Conservation (phyloP, 1,284 basidiomycete species). For the Ganoderma sinense region DNA sequence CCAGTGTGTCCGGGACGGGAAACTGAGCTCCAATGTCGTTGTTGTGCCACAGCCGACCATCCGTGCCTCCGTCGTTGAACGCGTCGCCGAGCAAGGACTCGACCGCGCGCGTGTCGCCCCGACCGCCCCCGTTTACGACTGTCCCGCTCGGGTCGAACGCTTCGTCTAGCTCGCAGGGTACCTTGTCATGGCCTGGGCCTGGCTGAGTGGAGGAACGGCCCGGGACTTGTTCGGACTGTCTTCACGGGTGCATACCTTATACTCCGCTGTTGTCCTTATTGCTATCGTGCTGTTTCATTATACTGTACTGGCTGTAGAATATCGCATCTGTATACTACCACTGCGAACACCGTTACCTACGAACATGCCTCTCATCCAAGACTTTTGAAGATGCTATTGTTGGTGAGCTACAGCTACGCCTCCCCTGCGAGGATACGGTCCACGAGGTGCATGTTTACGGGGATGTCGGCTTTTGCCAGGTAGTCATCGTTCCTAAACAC, state of each 20-base stretch:
- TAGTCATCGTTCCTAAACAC: constrained; percentile 81
- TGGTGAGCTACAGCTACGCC: background rate
- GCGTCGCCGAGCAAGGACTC: constrained; percentile 50
- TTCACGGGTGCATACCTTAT: constrained; percentile 14
- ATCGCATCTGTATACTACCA: constrained; percentile 36
- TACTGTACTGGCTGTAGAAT: constrained; percentile 33
- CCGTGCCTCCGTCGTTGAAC: constrained; percentile 43
- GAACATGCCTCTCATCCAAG: constrained; percentile 15
- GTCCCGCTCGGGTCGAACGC: constrained; percentile 33
- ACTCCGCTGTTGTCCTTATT: constrained; percentile 22
- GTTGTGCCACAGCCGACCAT: constrained; percentile 24
- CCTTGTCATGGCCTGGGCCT: background rate
- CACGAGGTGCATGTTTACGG: constrained; percentile 60
- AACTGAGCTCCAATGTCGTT: background rate
- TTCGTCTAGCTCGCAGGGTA: background rate
- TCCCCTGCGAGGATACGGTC: constrained; percentile 53
- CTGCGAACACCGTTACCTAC: constrained; percentile 18
- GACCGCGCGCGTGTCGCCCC: constrained; percentile 39
- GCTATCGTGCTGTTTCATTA: constrained; percentile 34
- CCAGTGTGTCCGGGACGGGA: background rate
- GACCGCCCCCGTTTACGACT: constrained; percentile 39
- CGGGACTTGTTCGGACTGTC: background rate
- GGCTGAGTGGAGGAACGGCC: background rate
- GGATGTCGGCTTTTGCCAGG: constrained; percentile 66
- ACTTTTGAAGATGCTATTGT: background rate